These are phyloP conservation scores for Trypanosoma theileri DNA, from an alignment of 208 protist species.

Conservation along the genomic window DNA sequence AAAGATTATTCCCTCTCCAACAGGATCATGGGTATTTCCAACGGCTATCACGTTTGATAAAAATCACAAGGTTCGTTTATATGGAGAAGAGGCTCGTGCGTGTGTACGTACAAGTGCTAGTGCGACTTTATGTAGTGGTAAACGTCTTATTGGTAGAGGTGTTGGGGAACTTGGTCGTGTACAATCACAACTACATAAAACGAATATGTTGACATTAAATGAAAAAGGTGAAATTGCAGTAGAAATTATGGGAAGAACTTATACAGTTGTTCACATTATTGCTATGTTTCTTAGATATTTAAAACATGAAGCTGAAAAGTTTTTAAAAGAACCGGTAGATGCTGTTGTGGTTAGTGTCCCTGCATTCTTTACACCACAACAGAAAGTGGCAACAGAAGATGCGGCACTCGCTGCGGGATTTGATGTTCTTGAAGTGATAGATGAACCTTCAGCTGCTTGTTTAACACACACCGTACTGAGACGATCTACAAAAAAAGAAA, in stretches of 20 bases:
- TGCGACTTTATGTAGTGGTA: constrained; percentile 89
- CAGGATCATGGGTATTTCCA: constrained; percentile 90
- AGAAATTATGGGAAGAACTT: constrained; percentile 87
- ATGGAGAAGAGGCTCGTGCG: constrained; percentile 85
- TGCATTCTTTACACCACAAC: constrained; percentile 91
- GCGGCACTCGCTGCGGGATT: constrained; percentile 88
- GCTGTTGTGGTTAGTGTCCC: constrained; percentile 89
- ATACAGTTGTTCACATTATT: constrained; percentile 92
- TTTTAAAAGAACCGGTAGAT: constrained; percentile 79
- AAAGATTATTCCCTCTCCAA: constrained; percentile 90
- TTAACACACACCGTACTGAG: constrained; percentile 84
- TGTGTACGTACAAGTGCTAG: constrained; percentile 84
- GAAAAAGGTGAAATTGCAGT: constrained; percentile 87
- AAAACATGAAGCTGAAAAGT: constrained; percentile 84
- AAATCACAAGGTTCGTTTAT: constrained; percentile 85
- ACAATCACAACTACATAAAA: constrained; percentile 81
- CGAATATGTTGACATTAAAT: constrained; percentile 85
- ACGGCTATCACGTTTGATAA: constrained; percentile 91
- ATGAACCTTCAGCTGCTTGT: constrained; percentile 90
- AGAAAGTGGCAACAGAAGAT: constrained; percentile 93
- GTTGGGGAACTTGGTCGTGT: constrained; percentile 85
- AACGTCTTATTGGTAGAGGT: constrained; percentile 86
- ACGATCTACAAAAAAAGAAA: constrained; percentile 9
- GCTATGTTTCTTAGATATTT: constrained; percentile 92
- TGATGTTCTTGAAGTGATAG: constrained; percentile 92